Base-by-base conservation (phyloP, 495 filamentous ascomycete genomes). In the Podospora bellae-mahoneyi region DNA sequence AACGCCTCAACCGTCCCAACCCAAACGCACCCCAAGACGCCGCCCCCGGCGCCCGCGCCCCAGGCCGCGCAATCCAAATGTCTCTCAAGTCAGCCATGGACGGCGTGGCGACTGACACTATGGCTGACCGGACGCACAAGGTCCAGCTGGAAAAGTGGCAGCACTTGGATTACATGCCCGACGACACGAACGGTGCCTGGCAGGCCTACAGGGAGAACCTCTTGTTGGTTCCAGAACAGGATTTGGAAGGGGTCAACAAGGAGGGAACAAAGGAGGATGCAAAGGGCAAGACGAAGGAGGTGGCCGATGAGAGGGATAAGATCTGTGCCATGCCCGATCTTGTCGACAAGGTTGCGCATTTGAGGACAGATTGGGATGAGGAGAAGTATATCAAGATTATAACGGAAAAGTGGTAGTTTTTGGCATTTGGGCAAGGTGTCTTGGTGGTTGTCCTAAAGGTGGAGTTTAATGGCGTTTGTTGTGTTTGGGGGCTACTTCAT, bases 1-100 rank as follows among this genome's bases (percentile, higher is more conserved):
- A 83, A 27, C 81, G 78, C 9, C 79, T 77, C 15, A 68, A 71
- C 20, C 79, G 78, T 5, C 73, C 73, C 16, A 61, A 67, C 61
- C 66, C 73, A 16, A 70, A 61, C 60, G 74, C 57, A 7, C 55
- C 62, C 15, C 4, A 60, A 18, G 72, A 56, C 26, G 1, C 64
- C 62, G 63, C 18, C 48, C 56, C 69, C 5, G 66, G 64, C 30
- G 67, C 68, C n/a, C 67, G 70, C 18, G 28, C 64, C 0, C 72
- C 64, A 9, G 78, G 71, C 18, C 79, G 80, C 58, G 82, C 82
- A 6, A 84, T 84, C 72, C 81, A 83, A 74, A 84, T 84, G 82
- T 80, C 81, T 18, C 81, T 84, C 68, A 84, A 84, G 64, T 79
- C 80, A 18, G 78, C 78, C 57, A 73, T 77, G 58, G 80, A 78